A percentile compares a stretch with the other conserved stretches of the same genome.
Conservation (phyloP, 2,329 filamentous ascomycete genomes). For the Rosellinia necatrix region DNA sequence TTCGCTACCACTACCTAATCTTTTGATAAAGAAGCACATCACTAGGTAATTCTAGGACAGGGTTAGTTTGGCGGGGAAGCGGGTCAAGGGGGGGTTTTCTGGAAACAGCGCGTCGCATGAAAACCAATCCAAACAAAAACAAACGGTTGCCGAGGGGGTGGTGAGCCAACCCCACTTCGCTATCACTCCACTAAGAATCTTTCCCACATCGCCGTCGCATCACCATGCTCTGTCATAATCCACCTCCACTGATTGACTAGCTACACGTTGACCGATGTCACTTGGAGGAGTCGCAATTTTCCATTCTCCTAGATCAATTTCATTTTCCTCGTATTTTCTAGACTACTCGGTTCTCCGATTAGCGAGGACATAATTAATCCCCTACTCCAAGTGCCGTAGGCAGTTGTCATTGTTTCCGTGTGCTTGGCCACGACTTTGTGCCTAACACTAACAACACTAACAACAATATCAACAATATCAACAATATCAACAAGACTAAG, state of each 20-base stretch:
- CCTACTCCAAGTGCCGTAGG: constrained; percentile 1
- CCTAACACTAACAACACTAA: no score
- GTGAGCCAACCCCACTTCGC: constrained; percentile 8
- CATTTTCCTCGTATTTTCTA: constrained; percentile 1
- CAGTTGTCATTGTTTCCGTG: no score
- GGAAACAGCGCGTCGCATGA: constrained; percentile 28
- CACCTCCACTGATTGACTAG: neutral
- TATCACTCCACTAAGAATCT: neutral
- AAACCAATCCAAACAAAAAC: constrained; percentile 40
- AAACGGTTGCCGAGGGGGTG: constrained; percentile 39
- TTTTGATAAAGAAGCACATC: no score
- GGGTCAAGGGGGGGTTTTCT: constrained; percentile 17
- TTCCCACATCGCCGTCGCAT: constrained; percentile 1
- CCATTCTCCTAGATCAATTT: neutral
- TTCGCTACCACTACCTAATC: no score
- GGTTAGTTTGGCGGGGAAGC: constrained; percentile 22
- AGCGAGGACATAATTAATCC: neutral
- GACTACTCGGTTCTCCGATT: neutral
- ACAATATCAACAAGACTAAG: no score
- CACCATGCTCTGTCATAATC: neutral
- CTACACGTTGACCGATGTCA: neutral
- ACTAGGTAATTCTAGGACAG: neutral
- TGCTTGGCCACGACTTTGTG: no score
- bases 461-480: no score
- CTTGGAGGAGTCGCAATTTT: neutral